Percentiles rank a stretch among this genome's conserved stretches.
Conservation (phyloP, 2,329 filamentous ascomycete genomes). For the Conoideocrella luteorostrata region DNA sequence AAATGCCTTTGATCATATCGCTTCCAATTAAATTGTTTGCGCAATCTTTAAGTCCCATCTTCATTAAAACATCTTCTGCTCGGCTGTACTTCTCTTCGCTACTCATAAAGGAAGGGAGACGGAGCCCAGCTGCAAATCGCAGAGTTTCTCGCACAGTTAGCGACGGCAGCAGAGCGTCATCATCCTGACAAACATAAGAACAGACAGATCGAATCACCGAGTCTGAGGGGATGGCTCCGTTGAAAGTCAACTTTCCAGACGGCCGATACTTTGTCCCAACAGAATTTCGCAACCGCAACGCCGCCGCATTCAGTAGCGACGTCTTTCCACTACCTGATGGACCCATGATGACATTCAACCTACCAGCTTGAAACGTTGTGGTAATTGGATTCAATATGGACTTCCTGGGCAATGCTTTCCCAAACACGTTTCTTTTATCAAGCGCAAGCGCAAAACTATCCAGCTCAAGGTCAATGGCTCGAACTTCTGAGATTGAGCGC, state of each 20-base stretch:
- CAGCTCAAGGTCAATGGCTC: constrained; percentile 59
- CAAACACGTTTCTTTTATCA: constrained; percentile 50
- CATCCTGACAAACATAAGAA: constrained; percentile 73
- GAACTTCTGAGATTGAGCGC: constrained; percentile 43
- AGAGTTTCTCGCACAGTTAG: constrained; percentile 72
- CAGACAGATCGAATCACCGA: constrained; percentile 65
- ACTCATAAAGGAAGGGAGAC: constrained; percentile 65
- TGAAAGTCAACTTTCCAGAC: constrained; percentile 61
- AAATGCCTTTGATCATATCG: constrained; percentile 70
- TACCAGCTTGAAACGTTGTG: constrained; percentile 59
- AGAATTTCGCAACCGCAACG: constrained; percentile 57
- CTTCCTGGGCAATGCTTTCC: constrained; percentile 46
- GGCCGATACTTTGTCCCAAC: constrained; percentile 55
- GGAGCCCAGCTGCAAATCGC: constrained; percentile 62
- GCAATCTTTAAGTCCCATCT: constrained; percentile 73
- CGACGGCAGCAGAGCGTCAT: constrained; percentile 67
- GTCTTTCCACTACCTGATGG: constrained; percentile 74
- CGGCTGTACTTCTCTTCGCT: constrained; percentile 58
- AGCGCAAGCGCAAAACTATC: constrained; percentile 58
- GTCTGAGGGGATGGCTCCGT: constrained; percentile 60
- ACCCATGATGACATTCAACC: constrained; percentile 73
- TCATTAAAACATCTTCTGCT: constrained; percentile 65
- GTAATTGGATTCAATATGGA: constrained; percentile 62
- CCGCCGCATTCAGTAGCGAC: constrained; percentile 67
- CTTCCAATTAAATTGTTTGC: constrained; percentile 68